A percentile compares a stretch with the other conserved stretches of the same genome.
These are phyloP conservation scores for Gomphus sp. DNA, from an alignment of 1,284 basidiomycete species.

Conservation along the genomic window DNA sequence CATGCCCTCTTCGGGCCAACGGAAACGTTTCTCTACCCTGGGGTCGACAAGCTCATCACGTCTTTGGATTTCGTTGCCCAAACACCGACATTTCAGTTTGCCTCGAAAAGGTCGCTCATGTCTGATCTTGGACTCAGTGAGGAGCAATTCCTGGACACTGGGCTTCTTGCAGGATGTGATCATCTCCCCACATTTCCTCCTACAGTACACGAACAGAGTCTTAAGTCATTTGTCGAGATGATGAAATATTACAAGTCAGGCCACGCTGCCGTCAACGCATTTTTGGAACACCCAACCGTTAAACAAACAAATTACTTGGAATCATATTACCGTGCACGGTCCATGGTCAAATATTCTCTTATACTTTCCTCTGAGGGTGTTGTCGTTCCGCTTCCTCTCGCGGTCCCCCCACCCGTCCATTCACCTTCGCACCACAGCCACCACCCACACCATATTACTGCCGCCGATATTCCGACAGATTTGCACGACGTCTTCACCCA, in stretches of 20 bases:
- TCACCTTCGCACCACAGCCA: conserved; percentile 37
- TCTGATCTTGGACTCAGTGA: conserved; percentile 70
- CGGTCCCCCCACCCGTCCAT: conserved; percentile 40
- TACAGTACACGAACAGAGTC: conserved; percentile 60
- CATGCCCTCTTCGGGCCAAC: conserved; percentile 91
- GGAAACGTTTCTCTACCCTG: conserved; percentile 80
- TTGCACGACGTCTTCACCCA: conserved; percentile 94
- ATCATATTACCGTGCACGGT: conserved; percentile 82
- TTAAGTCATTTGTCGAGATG: conserved; percentile 83
- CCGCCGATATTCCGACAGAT: conserved; percentile 84
- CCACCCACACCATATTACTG: conserved; percentile 50
- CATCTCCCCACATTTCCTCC: conserved; percentile 83
- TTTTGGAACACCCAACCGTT: conserved; percentile 69
- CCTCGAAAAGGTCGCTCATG: conserved; percentile 74
- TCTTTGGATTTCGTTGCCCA: conserved; percentile 65
- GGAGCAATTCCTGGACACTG: conserved; percentile 93
- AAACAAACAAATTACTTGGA: conserved; percentile 75
- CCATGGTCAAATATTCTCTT: conserved; percentile 90
- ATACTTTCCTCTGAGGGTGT: conserved; percentile 87
- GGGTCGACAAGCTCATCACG: conserved; percentile 88
- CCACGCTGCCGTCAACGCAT: conserved; percentile 69
- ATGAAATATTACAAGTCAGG: conserved; percentile 87
- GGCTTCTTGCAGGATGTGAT: conserved; percentile 87
- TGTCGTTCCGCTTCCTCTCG: conserved; percentile 83
- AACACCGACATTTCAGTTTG: conserved; percentile 72